Evolutionary conservation across 176 grass and related monocot genomes (phyloP).

Genomic region (Avena eriantha): DNA sequence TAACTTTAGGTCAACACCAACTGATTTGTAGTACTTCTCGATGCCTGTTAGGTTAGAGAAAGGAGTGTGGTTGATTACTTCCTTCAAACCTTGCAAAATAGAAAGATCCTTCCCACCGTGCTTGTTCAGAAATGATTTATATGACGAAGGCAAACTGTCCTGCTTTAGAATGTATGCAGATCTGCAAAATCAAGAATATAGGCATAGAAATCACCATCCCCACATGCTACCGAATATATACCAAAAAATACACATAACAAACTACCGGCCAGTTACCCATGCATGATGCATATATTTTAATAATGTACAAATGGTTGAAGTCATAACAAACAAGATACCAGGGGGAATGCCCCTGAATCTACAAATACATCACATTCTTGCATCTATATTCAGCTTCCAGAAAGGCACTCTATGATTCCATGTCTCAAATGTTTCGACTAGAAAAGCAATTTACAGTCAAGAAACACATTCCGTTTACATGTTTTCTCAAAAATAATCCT

Average conservation of each 20-base stretch:
- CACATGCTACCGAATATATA: slow-evolving; percentile 1
- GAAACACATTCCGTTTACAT: neutral
- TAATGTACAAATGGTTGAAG: neutral
- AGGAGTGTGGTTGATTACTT: slow-evolving; percentile 69
- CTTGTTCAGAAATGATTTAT: slow-evolving; percentile 90
- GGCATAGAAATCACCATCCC: neutral
- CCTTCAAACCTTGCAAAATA: slow-evolving; percentile 87
- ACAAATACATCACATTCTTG: neutral
- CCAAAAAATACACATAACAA: neutral
- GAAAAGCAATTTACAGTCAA: neutral
- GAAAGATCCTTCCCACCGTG: slow-evolving; percentile 84
- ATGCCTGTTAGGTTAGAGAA: slow-evolving; percentile 77
- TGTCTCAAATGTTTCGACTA: neutral
- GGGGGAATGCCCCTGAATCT: neutral
- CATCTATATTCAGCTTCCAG: neutral
- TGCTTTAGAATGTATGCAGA: slow-evolving; percentile 86
- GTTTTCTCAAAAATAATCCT: neutral
- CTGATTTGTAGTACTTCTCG: slow-evolving; percentile 81
- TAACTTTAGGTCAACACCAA: slow-evolving; percentile 82
- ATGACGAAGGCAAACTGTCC: slow-evolving; percentile 90
- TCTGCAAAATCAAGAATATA: slow-evolving; percentile 53
- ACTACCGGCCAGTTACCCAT: neutral
- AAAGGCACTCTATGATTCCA: neutral
- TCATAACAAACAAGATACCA: slow-evolving; percentile 17
- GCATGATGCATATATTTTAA: slow-evolving; percentile 23